Evolutionary conservation across 1,284 basidiomycete species (phyloP).

Genomic region (Chalciporus piperatoides): DNA sequence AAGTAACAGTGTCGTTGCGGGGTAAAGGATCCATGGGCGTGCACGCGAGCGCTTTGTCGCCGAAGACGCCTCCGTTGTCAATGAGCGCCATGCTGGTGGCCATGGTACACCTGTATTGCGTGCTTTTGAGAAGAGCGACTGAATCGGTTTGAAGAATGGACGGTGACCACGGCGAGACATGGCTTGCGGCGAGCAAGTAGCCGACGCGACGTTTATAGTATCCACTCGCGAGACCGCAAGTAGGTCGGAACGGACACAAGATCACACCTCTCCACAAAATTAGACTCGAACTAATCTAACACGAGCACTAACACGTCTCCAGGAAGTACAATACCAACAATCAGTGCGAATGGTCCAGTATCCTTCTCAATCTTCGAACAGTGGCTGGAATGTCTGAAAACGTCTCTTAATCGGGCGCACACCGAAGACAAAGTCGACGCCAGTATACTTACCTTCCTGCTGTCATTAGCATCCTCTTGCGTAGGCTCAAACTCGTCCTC

Average conservation of each 20-base stretch:
- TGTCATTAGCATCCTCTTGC: conserved; percentile 34
- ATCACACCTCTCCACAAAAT: no score
- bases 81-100: conserved; percentile 2
- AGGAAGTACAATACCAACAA: not conserved
- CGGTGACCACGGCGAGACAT: conserved; percentile 22
- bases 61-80: conserved; percentile 13
- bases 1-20: conserved; percentile 22
- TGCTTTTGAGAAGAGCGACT: conserved; percentile 9
- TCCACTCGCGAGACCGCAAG: not conserved
- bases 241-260: not conserved
- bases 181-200: not conserved
- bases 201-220: not conserved
- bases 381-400: conserved; percentile 52
- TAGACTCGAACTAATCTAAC: not conserved
- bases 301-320: not conserved
- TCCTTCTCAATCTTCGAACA: conserved; percentile 57
- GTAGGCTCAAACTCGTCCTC: conserved; percentile 55
- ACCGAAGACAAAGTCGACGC: not conserved
- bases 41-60: conserved; percentile 7
- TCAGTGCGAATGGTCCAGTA: not conserved
- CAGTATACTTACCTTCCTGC: conserved; percentile 33
- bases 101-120: not conserved
- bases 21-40: conserved; percentile 26
- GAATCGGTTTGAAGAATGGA: conserved; percentile 16
- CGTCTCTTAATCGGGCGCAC: not conserved